Conservation (phyloP, 1,139 yeast species). For the Blastobotrys capitulatus region DNA sequence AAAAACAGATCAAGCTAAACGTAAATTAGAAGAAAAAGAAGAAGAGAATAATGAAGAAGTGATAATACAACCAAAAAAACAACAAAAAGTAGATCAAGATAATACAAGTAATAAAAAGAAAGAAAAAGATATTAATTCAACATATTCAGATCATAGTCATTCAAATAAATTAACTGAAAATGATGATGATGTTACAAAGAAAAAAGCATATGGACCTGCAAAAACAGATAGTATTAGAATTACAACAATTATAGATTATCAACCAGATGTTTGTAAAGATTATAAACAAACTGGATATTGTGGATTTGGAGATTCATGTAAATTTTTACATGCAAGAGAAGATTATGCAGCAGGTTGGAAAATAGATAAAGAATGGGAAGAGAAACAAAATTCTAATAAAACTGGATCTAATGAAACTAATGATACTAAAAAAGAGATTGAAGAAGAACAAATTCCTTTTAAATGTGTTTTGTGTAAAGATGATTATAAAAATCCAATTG, state of each 20-base stretch:
- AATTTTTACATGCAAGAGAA: conserved; percentile 84
- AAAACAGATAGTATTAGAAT: conserved; percentile 46
- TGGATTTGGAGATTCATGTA: conserved; percentile 98
- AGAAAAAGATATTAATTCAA: neutral
- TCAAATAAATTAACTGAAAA: conserved; percentile 34
- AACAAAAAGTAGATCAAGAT: conserved; percentile 2
- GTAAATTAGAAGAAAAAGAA: conserved; percentile 3
- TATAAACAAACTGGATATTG: conserved; percentile 89
- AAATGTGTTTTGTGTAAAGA: conserved; percentile 59
- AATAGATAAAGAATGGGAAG: conserved; percentile 68
- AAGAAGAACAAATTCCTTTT: conserved; percentile 43
- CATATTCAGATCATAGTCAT: conserved; percentile 16
- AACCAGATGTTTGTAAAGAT: conserved; percentile 93
- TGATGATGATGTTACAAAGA: conserved; percentile 17
- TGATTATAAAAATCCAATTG: conserved; percentile 54
- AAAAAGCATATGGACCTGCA: conserved; percentile 23
- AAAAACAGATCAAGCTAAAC: conserved; percentile 7
- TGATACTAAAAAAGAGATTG: conserved; percentile 15
- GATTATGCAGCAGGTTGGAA: conserved; percentile 76
- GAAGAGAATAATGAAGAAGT: conserved; percentile 5
- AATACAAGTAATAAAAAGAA: neutral
- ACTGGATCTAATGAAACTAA: too few species aligned
- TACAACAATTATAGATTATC: conserved; percentile 82
- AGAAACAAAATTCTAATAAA: conserved; percentile 13
- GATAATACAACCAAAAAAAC: conserved; percentile 5